Conservation (phyloP, 176 grass and related monocot species). For the Paspalum vaginatum region DNA sequence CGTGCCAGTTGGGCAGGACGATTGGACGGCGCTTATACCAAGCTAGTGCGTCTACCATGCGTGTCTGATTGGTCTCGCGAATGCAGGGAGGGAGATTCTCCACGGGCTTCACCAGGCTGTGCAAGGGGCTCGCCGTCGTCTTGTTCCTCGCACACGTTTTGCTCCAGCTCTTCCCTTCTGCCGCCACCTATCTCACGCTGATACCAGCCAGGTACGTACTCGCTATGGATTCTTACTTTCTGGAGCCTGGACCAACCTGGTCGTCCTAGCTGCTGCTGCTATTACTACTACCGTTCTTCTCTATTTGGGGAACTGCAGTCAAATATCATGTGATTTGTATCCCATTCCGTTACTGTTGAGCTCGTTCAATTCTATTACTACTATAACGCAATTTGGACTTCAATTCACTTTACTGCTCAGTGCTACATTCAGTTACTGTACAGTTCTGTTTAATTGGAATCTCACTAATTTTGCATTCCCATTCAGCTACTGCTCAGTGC, state of each 20-base stretch:
- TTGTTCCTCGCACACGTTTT: slow-evolving; percentile 65
- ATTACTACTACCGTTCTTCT: neutral
- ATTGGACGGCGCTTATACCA: neutral
- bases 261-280: neutral
- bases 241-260: neutral
- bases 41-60: neutral
- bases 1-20: neutral
- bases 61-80: neutral
- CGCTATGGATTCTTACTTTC: neutral
- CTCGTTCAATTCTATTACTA: neutral
- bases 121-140: slow-evolving; percentile 79
- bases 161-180: slow-evolving; percentile 69
- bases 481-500: neutral
- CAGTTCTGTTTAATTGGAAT: neutral
- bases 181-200: slow-evolving; percentile 64
- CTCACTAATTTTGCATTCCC: neutral
- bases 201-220: slow-evolving; percentile 87
- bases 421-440: neutral
- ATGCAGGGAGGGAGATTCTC: slow-evolving; percentile 66
- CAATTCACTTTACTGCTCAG: too few relatives aligned
- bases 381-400: too few relatives aligned
- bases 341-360: neutral
- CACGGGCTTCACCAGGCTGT: slow-evolving; percentile 79
- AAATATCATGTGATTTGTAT: neutral
- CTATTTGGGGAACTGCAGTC: neutral